Evolutionary conservation across 169 alveolate species (phyloP).

Genomic region (Toxoplasma gondii): DNA sequence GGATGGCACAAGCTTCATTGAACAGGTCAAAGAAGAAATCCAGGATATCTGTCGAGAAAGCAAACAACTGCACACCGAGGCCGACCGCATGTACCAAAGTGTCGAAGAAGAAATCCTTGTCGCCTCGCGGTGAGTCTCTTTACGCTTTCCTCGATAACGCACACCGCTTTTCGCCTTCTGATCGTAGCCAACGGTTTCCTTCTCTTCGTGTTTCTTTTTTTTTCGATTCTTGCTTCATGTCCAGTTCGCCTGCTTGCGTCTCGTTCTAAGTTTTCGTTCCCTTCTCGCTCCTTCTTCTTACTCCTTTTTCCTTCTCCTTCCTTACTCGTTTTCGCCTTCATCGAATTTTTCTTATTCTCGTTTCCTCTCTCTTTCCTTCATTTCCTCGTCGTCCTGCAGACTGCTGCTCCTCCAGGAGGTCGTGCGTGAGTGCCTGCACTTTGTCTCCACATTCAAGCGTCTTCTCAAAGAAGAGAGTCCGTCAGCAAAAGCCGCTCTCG

Average conservation of each 20-base stretch:
- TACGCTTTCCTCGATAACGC: too few relatives aligned
- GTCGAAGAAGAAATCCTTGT: neutral
- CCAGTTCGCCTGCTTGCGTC: neutral
- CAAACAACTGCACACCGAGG: neutral
- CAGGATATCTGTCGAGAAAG: neutral
- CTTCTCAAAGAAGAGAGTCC: neutral
- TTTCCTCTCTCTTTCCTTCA: neutral
- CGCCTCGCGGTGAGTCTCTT: neutral
- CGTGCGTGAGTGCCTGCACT: neutral
- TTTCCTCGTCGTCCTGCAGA: neutral
- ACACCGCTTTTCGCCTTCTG: too few relatives aligned
- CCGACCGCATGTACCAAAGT: neutral
- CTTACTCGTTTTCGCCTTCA: neutral
- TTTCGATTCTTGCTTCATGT: neutral
- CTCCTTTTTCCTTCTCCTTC: neutral
- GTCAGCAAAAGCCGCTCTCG: neutral
- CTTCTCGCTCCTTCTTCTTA: neutral
- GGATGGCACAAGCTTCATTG: neutral
- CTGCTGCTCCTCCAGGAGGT: neutral
- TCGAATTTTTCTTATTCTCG: too few relatives aligned
- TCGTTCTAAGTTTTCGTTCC: neutral
- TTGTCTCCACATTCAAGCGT: neutral
- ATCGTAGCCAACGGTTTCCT: neutral
- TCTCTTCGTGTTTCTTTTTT: neutral
- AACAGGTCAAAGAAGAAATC: neutral